Percentiles rank a stretch among this genome's conserved stretches.
Evolutionary conservation across 352 stramenopile genomes (phyloP).

Genomic region (Globisporangium alternatum): DNA sequence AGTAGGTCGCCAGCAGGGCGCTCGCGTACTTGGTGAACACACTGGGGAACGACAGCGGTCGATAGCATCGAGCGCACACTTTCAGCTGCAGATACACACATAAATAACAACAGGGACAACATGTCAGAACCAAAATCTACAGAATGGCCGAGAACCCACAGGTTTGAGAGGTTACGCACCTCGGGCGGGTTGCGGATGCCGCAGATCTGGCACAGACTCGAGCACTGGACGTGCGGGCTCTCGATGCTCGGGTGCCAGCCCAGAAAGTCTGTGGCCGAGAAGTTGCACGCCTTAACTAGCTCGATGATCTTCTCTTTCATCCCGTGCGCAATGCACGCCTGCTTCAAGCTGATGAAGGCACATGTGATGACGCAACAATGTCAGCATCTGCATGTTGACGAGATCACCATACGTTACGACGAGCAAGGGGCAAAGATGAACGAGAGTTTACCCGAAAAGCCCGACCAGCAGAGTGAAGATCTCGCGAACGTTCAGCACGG

Average conservation of each 20-base stretch:
- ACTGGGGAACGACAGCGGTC: conserved; percentile 62
- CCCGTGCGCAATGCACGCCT: conserved; percentile 56
- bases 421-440: background rate
- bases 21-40: conserved; percentile 80
- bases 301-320: conserved; percentile 47
- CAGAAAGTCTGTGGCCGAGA: conserved; percentile 69
- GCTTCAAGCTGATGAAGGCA: conserved; percentile 46
- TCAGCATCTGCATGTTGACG: background rate
- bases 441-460: conserved; percentile 54
- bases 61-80: conserved; percentile 50
- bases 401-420: background rate
- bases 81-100: conserved; percentile 4
- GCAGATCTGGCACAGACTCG: conserved; percentile 68
- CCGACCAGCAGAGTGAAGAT: conserved; percentile 79
- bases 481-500: conserved; percentile 59
- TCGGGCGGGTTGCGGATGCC: conserved; percentile 75
- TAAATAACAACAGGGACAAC: background rate
- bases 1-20: conserved; percentile 65
- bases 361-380: background rate
- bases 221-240: conserved; percentile 65
- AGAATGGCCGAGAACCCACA: background rate
- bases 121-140: background rate
- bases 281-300: conserved; percentile 60
- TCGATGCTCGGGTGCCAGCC: conserved; percentile 82
- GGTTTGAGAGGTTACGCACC: conserved; percentile 10